Conservation (phyloP, 192 early-diverging fungal genomes). For the Coemansia sp. region DNA sequence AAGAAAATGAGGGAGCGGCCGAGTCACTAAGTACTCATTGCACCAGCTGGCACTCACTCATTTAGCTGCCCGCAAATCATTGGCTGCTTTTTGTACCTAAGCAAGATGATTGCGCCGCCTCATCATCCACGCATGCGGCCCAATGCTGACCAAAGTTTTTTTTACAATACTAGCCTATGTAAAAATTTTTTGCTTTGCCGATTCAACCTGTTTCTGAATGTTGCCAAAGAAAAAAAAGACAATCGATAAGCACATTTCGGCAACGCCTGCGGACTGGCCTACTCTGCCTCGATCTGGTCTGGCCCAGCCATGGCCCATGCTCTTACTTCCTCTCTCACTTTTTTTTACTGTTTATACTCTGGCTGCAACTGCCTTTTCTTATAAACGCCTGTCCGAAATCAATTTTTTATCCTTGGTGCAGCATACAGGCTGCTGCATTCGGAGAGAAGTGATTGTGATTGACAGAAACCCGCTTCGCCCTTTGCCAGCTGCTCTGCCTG, state of each 20-base stretch:
- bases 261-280: too few relatives aligned
- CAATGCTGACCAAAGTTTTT: not conserved
- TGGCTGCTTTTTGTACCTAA: slow-evolving; percentile 2
- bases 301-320: too few relatives aligned
- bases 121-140: not conserved
- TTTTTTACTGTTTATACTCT: too few relatives aligned
- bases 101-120: not conserved
- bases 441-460: not conserved
- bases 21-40: slow-evolving; percentile 21
- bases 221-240: not conserved
- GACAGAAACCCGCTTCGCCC: not conserved
- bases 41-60: slow-evolving; percentile 12
- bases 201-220: not conserved
- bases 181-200: not conserved
- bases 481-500: not conserved
- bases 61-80: slow-evolving; percentile 6
- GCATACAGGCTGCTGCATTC: not conserved
- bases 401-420: not conserved
- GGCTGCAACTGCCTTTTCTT: not conserved
- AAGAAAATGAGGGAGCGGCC: slow-evolving; percentile 9
- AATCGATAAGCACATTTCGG: too few relatives aligned
- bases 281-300: too few relatives aligned
- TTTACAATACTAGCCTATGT: not conserved
- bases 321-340: not conserved
- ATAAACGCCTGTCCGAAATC: not conserved